Conservation (phyloP, 1,284 basidiomycete species). For the Rhodotorula sp. region DNA sequence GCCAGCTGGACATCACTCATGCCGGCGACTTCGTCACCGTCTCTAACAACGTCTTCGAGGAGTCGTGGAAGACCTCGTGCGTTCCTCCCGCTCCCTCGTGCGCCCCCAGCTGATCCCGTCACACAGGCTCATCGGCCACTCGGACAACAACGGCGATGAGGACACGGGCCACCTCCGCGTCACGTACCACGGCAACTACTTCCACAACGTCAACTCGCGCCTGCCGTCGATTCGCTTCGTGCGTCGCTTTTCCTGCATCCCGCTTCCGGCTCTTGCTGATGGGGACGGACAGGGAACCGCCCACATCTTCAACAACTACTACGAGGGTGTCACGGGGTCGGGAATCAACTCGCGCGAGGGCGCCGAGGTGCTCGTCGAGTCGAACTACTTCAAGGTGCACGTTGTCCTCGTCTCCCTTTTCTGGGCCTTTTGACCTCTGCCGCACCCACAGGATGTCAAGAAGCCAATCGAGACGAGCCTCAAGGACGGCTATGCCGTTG, state of each 20-base stretch:
- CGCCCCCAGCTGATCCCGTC: neutral
- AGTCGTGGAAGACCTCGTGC: conserved; percentile 1
- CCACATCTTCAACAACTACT: conserved; percentile 1
- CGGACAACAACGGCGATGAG: neutral
- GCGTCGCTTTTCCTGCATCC: no score
- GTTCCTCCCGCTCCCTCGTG: neutral
- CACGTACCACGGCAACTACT: neutral
- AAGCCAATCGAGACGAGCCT: neutral
- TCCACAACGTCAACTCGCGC: neutral
- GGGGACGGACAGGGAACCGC: neutral
- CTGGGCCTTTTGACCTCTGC: no score
- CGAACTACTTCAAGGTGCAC: neutral
- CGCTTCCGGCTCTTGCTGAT: no score
- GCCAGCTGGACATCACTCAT: conserved; percentile 1
- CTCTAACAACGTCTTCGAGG: neutral
- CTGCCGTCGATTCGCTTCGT: neutral
- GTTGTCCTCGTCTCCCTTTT: neutral
- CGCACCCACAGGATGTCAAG: neutral
- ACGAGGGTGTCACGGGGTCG: neutral
- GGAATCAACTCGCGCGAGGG: neutral
- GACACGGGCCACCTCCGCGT: conserved; percentile 1
- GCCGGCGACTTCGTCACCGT: neutral
- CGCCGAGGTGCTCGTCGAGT: neutral
- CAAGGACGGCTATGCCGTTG: neutral
- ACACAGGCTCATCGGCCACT: neutral